Conservation (phyloP, 2,329 filamentous ascomycete genomes). For the Monosporascus sp. region DNA sequence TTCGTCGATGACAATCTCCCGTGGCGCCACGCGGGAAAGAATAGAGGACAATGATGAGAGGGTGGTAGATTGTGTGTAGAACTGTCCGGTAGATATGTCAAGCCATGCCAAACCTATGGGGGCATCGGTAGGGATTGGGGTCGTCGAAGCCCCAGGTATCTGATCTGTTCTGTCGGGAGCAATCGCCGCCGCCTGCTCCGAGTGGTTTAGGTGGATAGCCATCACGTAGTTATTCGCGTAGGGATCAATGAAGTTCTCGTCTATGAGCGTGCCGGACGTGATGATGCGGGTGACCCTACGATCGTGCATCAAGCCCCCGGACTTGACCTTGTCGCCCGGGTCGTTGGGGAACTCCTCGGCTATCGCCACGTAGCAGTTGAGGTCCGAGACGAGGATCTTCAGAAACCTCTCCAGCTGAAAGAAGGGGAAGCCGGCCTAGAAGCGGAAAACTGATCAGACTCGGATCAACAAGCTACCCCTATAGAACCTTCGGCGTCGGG, state of each 20-base stretch:
- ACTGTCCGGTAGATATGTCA: slow-evolving; percentile 90
- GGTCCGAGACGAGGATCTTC: slow-evolving; percentile 86
- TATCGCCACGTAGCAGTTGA: slow-evolving; percentile 86
- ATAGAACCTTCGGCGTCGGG: no score
- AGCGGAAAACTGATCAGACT: slow-evolving; percentile 15
- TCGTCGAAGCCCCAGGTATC: slow-evolving; percentile 6
- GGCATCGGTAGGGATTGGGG: slow-evolving; percentile 9
- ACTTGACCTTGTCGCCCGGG: slow-evolving; percentile 62
- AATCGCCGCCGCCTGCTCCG: slow-evolving; percentile 12
- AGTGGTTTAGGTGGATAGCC: slow-evolving; percentile 57
- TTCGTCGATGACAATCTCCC: slow-evolving; percentile 77
- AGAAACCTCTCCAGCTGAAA: slow-evolving; percentile 90
- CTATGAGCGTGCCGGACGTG: slow-evolving; percentile 91
- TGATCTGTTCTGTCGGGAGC: slow-evolving; percentile 8
- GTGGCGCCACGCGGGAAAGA: slow-evolving; percentile 74
- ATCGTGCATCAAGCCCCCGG: slow-evolving; percentile 76
- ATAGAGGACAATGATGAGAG: slow-evolving; percentile 70
- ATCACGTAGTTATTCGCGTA: slow-evolving; percentile 91
- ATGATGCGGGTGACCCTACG: slow-evolving; percentile 81
- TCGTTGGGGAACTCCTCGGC: slow-evolving; percentile 86
- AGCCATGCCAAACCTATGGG: slow-evolving; percentile 77
- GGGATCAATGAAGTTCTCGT: slow-evolving; percentile 95
- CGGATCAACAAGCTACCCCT: no score
- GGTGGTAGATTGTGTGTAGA: slow-evolving; percentile 75
- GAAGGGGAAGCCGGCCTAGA: slow-evolving; percentile 82